phyloP scores from a whole-genome alignment of 2,329 filamentous ascomycete genomes.

The Pseudofabraea citricarpa region DNA sequence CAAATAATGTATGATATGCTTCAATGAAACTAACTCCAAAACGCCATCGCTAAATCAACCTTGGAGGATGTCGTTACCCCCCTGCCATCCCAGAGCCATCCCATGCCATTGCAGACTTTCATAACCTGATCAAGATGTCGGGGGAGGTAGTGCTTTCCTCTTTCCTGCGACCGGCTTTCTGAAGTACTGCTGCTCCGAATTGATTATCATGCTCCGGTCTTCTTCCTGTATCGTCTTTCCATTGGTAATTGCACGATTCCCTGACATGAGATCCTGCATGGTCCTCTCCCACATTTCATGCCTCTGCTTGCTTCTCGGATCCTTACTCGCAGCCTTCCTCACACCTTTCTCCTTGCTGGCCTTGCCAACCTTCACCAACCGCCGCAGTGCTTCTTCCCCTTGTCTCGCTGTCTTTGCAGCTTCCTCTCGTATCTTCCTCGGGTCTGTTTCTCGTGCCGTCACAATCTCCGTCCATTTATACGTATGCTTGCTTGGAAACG shows the following conservation, averaged over 20 bases:
- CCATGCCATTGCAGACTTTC: no score
- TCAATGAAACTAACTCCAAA: no score
- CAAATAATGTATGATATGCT: no score
- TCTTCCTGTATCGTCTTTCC: constrained; percentile 33
- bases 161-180: constrained; percentile 34
- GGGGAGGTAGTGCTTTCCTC: constrained; percentile 9
- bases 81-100: no score
- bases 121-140: no score
- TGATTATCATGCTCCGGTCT: constrained; percentile 63
- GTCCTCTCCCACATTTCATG: constrained; percentile 57
- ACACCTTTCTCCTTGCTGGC: constrained; percentile 61
- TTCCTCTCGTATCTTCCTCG: constrained; percentile 54
- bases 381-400: constrained; percentile 55
- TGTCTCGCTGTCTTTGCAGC: constrained; percentile 56
- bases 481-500: constrained; percentile 60
- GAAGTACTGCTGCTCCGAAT: constrained; percentile 47
- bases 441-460: constrained; percentile 41
- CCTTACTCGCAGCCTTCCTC: constrained; percentile 44
- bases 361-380: constrained; percentile 57
- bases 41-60: no score
- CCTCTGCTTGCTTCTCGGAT: constrained; percentile 47
- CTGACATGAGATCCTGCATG: constrained; percentile 46
- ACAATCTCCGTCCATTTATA: constrained; percentile 54
- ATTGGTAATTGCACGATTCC: constrained; percentile 9
- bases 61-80: no score